Evolutionary conservation across 208 protist genomes (phyloP), one percentile per base, ranked within the genome.

Genomic region (Crithidia mellificae): DNA sequence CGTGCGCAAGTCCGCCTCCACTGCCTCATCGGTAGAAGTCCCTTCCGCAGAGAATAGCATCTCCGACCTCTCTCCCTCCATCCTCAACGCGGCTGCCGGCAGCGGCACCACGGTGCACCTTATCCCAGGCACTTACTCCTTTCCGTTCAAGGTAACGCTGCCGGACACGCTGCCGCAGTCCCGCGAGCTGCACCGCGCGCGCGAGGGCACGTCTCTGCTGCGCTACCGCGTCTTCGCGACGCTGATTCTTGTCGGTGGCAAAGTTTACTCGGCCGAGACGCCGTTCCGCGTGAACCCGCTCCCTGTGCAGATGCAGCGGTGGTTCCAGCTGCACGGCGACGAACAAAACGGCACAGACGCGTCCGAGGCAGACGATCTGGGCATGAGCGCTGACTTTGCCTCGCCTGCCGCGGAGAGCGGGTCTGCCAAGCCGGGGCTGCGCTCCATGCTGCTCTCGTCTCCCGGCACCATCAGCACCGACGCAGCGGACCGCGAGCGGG

Each of bases 71-170:
- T 20, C 57, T 14, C 41, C 55, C 5, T 73, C 62, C 27, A 22
- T 69, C 34, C 22, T 43, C n/a, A 44, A 55, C 15, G 44, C 52
- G 20, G 27, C 39, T 14, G 52, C 34, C 6, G 52, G 22, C n/a
- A 25, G 8, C 7, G 53, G 30, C n/a, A 17, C 15, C 39, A 24
- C 64, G 9, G 49, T 78, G 25, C 66, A 72, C 29, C 58, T 91
- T 0, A 47, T 77, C 50, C 78, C 83, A 2, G 88, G 88, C 53
- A 84, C 63, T 34, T 94, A 94, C 63, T 80, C 63, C 20, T 91
- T 85, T 49, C 88, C 88, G 0, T 91, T 94, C 63, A 43, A 27
- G 24, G 57, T 87, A 20, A n/a, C 20, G 22, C 77, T 94, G 14
- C 85, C 88, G 5, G 67, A 78, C 63, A 54, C 44, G 3, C 43